Base-by-base conservation (phyloP, 345 rosid genomes). In the Kandelia obovata region DNA sequence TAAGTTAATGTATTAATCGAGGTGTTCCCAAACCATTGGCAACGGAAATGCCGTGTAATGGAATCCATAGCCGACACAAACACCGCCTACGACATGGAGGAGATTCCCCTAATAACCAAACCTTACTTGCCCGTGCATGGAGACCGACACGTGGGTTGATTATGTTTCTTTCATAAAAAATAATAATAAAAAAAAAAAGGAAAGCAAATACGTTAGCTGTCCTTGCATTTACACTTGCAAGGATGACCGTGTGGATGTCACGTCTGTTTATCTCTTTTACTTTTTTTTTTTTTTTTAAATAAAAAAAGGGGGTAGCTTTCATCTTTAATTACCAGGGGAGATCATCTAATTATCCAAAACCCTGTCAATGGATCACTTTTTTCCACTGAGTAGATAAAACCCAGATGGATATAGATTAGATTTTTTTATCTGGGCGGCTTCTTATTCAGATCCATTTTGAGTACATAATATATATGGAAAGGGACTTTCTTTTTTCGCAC, bases 171-270 rank as follows among this genome's bases (percentile, higher is more conserved):
- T 8, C 30, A 28, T 21, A 21, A 21, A 21, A 21, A 21, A 21
- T 21, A 21, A 21, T 21, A 21, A 21, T 21, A 21, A 21, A 21
- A 21, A 28, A 46, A 52, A 69, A 49, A 47, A 37, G 7, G 58
- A 13, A 75, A 37, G 34, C 26, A 30, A 51, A 64, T 64, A 59
- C 57, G 63, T 34, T 10, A 49, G 70, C 70, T 58, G 70, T 77
- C 73, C 56, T 68, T 61, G 37, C 20, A 20, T 17, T 63, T 20
- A 43, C 31, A 20, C 32, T 20, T 19, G 8, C 7, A 35, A 62
- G 30, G 30, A 47, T 2, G 49, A 3, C 17, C 30, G 62, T n/a
- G 25, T 19, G 25, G 25, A 7, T 30, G 35, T 72, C 73, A 37
- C 62, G 67, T 43, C 27, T 37, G 23, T 20, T 5, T 0, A 39